phyloP scores from a whole-genome alignment of 345 rosid species.

The Brassica incana region DNA sequence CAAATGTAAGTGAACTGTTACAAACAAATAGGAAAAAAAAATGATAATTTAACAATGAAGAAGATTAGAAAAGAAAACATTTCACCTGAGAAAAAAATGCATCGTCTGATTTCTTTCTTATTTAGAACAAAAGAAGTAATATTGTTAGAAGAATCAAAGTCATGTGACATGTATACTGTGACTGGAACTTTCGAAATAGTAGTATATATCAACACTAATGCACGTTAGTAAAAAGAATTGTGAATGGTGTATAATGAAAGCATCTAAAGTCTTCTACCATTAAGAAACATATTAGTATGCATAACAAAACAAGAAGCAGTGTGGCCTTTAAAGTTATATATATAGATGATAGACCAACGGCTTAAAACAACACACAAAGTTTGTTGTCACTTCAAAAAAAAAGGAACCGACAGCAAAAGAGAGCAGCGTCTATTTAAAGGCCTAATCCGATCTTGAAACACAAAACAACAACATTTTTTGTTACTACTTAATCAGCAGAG shows the following conservation, averaged over 20 bases:
- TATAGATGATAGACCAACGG: conserved; percentile 15
- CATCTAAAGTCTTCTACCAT: not conserved
- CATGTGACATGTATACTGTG: too few species aligned
- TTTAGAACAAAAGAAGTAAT: too few species aligned
- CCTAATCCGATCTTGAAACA: conserved; percentile 9
- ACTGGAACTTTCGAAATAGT: too few species aligned
- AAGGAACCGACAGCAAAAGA: conserved; percentile 19
- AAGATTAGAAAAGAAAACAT: too few species aligned
- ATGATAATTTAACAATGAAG: too few species aligned
- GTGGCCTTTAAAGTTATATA: not conserved
- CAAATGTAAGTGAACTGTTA: too few species aligned
- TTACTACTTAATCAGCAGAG: not conserved
- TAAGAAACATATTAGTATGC: not conserved
- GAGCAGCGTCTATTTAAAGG: not conserved
- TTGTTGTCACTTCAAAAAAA: conserved; percentile 18
- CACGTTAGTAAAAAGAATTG: too few species aligned
- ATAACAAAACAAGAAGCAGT: not conserved
- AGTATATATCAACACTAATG: too few species aligned
- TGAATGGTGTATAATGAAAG: not conserved
- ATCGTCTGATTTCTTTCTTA: too few species aligned
- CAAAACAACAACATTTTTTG: conserved; percentile 4
- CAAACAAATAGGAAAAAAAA: too few species aligned
- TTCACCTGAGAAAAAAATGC: too few species aligned
- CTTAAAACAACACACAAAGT: conserved; percentile 9
- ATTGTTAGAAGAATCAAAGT: too few species aligned